Percentiles rank a stretch among this genome's conserved stretches.
Conservation (phyloP, 805 yeast species). For the Wickerhamiella hasegawae region DNA sequence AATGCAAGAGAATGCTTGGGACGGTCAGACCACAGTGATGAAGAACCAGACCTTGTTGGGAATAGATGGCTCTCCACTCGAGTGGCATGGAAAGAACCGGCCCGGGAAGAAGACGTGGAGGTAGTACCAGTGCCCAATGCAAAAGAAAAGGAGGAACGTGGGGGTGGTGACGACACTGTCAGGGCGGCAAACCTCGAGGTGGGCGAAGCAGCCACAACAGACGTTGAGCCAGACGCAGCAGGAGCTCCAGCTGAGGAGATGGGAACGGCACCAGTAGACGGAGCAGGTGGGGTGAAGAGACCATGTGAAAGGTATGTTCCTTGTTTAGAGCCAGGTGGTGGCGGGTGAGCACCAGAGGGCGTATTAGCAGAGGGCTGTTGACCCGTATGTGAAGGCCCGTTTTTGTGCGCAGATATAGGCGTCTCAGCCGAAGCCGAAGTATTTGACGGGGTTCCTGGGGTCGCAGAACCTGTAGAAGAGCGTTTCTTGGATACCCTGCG, state of each 20-base stretch:
- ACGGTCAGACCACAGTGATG: conserved; percentile 11
- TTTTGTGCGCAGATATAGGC: neutral
- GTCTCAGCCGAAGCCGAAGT: neutral
- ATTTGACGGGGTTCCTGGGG: neutral
- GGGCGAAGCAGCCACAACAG: neutral
- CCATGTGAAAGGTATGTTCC: no score
- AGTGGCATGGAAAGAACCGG: conserved; percentile 5
- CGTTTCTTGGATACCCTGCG: conserved; percentile 42
- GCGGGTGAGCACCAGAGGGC: no score
- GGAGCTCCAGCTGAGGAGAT: no score
- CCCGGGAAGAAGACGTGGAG: conserved; percentile 1
- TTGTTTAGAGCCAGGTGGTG: no score
- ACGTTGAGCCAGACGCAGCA: neutral
- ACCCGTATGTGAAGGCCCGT: neutral
- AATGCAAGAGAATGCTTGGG: conserved; percentile 6
- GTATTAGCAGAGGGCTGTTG: no score
- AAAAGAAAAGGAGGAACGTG: neutral
- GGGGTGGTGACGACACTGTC: neutral
- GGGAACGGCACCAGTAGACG: no score
- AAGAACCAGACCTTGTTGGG: conserved; percentile 4
- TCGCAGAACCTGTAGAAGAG: neutral
- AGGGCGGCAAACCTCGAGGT: neutral
- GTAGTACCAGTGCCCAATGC: neutral
- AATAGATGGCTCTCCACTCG: conserved; percentile 5
- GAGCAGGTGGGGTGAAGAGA: no score